Conservation (phyloP, 805 yeast genomes). For the Pichia cabralensis region DNA sequence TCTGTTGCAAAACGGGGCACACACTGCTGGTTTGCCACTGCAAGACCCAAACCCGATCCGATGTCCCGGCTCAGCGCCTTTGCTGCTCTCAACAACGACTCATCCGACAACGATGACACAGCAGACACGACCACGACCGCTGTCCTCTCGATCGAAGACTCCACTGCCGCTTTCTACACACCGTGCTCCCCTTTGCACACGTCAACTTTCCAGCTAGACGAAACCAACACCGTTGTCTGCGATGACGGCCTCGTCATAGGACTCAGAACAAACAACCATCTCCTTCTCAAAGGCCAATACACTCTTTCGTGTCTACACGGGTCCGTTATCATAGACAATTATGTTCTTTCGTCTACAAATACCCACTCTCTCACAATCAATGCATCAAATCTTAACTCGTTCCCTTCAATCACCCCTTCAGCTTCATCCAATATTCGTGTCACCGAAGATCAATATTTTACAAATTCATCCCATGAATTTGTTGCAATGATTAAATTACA, state of each 20-base stretch:
- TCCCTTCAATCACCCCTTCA: slow-evolving; percentile 32
- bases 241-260: no score
- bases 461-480: slow-evolving; percentile 22
- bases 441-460: slow-evolving; percentile 25
- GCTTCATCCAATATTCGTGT: slow-evolving; percentile 22
- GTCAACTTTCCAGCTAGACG: no score
- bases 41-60: no score
- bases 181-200: neutral
- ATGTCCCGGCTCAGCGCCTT: slow-evolving; percentile 24
- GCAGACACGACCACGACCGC: neutral
- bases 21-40: no score
- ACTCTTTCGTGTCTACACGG: slow-evolving; percentile 33
- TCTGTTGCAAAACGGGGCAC: no score
- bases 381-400: slow-evolving; percentile 26
- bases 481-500: slow-evolving; percentile 33
- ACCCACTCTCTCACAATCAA: slow-evolving; percentile 14
- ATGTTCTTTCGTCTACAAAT: slow-evolving; percentile 24
- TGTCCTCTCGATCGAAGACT: neutral
- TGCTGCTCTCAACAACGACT: slow-evolving; percentile 23
- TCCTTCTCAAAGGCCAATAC: neutral
- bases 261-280: no score
- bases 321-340: slow-evolving; percentile 34
- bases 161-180: neutral
- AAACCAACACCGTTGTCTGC: no score
- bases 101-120: neutral